A percentile compares a stretch with the other conserved stretches of the same genome.
These are phyloP conservation scores for Phyllostachys edulis DNA, from an alignment of 176 grass and related monocot species.

Conservation along the genomic window DNA sequence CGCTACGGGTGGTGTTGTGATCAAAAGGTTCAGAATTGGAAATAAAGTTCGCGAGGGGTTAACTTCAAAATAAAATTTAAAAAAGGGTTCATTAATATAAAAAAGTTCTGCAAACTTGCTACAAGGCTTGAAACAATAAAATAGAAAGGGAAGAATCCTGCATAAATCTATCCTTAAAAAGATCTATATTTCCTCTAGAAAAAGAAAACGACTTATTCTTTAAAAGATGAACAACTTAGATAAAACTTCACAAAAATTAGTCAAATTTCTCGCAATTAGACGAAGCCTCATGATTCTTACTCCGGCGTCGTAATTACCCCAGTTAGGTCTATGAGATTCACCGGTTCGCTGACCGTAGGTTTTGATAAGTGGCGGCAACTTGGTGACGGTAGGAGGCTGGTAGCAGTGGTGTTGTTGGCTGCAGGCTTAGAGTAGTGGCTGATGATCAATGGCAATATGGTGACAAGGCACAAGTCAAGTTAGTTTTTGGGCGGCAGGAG, in stretches of 20 bases:
- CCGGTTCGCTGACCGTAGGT: too few relatives aligned
- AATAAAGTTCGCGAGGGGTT: too few relatives aligned
- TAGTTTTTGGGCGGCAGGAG: too few relatives aligned
- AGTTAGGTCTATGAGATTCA: background rate
- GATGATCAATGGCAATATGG: too few relatives aligned
- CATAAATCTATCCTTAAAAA: background rate
- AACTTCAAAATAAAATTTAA: too few relatives aligned
- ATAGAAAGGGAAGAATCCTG: background rate
- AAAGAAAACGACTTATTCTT: background rate
- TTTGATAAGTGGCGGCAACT: background rate
- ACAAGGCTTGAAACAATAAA: background rate
- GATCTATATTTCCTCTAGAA: background rate
- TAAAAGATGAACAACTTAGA: background rate
- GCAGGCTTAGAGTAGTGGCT: too few relatives aligned
- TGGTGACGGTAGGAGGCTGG: background rate
- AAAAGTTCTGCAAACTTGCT: background rate
- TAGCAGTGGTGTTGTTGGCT: too few relatives aligned
- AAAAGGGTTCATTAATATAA: too few relatives aligned
- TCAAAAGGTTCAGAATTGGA: too few relatives aligned
- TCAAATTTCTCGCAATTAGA: background rate
- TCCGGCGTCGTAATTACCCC: background rate
- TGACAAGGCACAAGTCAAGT: too few relatives aligned
- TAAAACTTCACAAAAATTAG: background rate
- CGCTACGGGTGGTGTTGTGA: too few relatives aligned
- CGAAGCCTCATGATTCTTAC: background rate